These are phyloP conservation scores for Malassezia nana DNA, from an alignment of 1,284 basidiomycete genomes.

Conservation along the genomic window DNA sequence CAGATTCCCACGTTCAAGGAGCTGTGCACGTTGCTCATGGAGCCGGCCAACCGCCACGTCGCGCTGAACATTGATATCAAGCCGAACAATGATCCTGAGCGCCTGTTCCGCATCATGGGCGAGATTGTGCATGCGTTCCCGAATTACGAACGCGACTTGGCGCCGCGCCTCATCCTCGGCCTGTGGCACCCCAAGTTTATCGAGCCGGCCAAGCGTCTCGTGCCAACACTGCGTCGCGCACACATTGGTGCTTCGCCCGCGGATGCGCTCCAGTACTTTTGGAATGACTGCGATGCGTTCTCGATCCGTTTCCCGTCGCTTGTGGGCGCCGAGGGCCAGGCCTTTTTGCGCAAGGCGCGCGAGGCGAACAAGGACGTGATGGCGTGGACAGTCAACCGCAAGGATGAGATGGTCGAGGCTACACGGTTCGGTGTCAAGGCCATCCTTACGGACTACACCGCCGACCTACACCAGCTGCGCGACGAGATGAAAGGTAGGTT, in stretches of 20 bases:
- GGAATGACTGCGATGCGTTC: conserved; percentile 77
- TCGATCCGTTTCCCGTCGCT: conserved; percentile 71
- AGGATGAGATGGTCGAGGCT: conserved; percentile 88
- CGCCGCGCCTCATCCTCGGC: conserved; percentile 78
- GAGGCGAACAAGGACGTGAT: conserved; percentile 69
- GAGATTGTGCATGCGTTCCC: conserved; percentile 61
- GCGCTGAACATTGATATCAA: conserved; percentile 67
- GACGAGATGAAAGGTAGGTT: conserved; percentile 52
- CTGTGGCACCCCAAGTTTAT: conserved; percentile 77
- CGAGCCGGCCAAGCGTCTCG: conserved; percentile 60
- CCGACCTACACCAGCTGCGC: conserved; percentile 65
- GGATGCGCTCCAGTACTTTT: conserved; percentile 76
- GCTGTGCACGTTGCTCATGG: conserved; percentile 42
- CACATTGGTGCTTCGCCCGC: conserved; percentile 64
- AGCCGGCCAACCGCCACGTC: conserved; percentile 39
- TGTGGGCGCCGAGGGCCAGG: conserved; percentile 59
- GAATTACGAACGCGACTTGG: conserved; percentile 68
- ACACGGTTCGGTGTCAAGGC: conserved; percentile 80
- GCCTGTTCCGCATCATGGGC: conserved; percentile 77
- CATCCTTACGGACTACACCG: conserved; percentile 76
- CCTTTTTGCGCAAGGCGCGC: conserved; percentile 70
- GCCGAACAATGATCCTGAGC: conserved; percentile 77
- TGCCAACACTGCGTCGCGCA: conserved; percentile 74
- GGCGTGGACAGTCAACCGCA: conserved; percentile 94
- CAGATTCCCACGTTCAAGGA: conserved; percentile 45